Evolutionary conservation across 2,329 filamentous ascomycete species (phyloP).

Genomic region (Colletotrichum sp.): DNA sequence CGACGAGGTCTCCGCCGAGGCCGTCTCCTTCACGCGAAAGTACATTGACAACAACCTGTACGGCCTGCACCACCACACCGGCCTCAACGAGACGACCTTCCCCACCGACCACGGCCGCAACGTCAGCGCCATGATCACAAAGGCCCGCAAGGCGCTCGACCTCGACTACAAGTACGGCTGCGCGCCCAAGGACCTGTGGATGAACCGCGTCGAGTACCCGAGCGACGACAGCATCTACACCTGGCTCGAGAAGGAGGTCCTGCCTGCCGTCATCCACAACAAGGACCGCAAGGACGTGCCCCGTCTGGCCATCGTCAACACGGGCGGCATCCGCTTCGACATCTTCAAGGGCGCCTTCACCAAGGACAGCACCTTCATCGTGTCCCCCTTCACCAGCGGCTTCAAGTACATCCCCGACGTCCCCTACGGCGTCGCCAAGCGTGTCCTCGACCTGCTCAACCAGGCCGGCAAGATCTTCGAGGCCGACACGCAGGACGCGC

Average conservation of each 20-base stretch:
- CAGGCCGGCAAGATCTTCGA: constrained; percentile 54
- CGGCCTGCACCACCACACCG: constrained; percentile 82
- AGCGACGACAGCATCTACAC: constrained; percentile 78
- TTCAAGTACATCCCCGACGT: constrained; percentile 82
- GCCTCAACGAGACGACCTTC: constrained; percentile 74
- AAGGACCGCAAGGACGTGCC: constrained; percentile 63
- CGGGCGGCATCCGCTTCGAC: constrained; percentile 91
- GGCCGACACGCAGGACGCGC: constrained; percentile 40
- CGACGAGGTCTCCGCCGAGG: constrained; percentile 32
- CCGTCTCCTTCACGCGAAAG: constrained; percentile 71
- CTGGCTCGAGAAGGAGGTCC: constrained; percentile 77
- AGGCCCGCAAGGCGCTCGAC: constrained; percentile 71
- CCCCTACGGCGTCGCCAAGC: constrained; percentile 75
- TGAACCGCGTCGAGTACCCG: constrained; percentile 78
- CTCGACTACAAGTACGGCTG: constrained; percentile 84
- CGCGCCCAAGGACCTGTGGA: constrained; percentile 80
- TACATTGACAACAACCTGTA: constrained; percentile 96
- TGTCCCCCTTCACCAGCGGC: constrained; percentile 86
- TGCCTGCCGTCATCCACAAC: constrained; percentile 70
- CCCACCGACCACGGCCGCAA: constrained; percentile 76
- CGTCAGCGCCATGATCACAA: constrained; percentile 71
- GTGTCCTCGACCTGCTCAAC: constrained; percentile 68
- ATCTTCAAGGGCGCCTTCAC: constrained; percentile 94
- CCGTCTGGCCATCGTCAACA: constrained; percentile 81
- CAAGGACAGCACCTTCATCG: constrained; percentile 81